These are phyloP conservation scores for Penicillium lagena DNA, from an alignment of 495 filamentous ascomycete genomes.

Conservation along the genomic window DNA sequence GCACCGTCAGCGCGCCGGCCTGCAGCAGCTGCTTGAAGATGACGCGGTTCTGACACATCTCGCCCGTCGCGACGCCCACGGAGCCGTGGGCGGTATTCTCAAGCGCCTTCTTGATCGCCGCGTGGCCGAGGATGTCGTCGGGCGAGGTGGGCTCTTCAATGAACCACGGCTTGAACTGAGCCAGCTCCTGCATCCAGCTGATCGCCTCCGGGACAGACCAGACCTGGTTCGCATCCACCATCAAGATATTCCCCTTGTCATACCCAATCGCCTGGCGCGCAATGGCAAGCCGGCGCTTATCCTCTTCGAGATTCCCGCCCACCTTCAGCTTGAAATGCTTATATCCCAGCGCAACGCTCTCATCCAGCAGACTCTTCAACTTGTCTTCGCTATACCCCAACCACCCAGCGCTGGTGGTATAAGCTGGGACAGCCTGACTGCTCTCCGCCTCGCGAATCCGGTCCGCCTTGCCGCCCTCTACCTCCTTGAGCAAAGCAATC, in stretches of 20 bases:
- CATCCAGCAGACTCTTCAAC: constrained; percentile 63
- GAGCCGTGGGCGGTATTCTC: constrained; percentile 51
- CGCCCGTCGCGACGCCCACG: constrained; percentile 85
- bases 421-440: constrained; percentile 74
- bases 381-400: constrained; percentile 88
- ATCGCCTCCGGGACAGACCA: constrained; percentile 93
- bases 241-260: constrained; percentile 78
- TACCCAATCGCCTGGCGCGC: constrained; percentile 80
- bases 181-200: constrained; percentile 75
- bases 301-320: constrained; percentile 63
- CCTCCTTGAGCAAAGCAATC: constrained; percentile 56
- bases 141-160: constrained; percentile 96
- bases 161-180: constrained; percentile 89
- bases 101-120: constrained; percentile 73
- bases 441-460: constrained; percentile 64
- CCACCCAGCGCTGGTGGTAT: constrained; percentile 90
- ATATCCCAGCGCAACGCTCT: constrained; percentile 72
- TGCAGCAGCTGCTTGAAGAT: constrained; percentile 90
- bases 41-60: constrained; percentile 95
- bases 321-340: constrained; percentile 92
- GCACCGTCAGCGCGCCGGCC: constrained; percentile 73
- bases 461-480: constrained; percentile 56
- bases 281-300: constrained; percentile 62
- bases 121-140: constrained; percentile 87
- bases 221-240: constrained; percentile 95